Evolutionary conservation across 345 rosid genomes (phyloP), one percentile per base, ranked within the genome.

Genomic region (Ceriops zippeliana): DNA sequence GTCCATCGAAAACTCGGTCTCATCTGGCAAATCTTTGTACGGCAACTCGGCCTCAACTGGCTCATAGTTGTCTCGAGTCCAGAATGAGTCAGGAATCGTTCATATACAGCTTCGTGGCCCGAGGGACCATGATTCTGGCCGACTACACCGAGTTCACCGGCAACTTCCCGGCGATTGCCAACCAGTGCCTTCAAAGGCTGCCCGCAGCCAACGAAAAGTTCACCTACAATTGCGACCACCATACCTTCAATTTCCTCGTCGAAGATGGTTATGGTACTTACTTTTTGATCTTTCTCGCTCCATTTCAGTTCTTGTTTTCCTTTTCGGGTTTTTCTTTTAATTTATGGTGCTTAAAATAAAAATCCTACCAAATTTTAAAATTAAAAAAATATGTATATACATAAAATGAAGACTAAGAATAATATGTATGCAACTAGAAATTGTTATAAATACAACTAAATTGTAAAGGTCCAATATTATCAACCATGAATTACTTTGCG

Each of bases 141-240:
- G 98, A 93, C 85, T 91, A 89, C 79, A 91, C 98, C 17, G 93
- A 95, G 86, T 95, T 91, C 89, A 91, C 98, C 7, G 93, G 98
- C 37, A 91, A 91, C 87, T 93, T 93, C 77, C 98, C 98, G 19
- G 96, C 97, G 54, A 93, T 93, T 57, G 96, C 98, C 16, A 76
- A 95, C 53, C 98, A 93, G 82, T 93, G 98, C 72, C 87, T 93
- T 70, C 93, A 89, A 65, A 86, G 81, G 72, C 88, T 95, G 63
- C 91, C 97, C 69, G 89, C 93, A 52, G 75, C 96, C 53, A 91
- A 89, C 84, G 91, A 87, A 88, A 95, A 89, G 89, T 89, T 89
- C 82, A 91, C 97, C 49, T 95, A 91, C 89, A 89, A 89, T 74
- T 95, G 99, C 72, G 99, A 95, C 84, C 93, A 89, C 81, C 99